Evolutionary conservation across 2,329 filamentous ascomycete species (phyloP).

Genomic region (Fusarium buharicum): DNA sequence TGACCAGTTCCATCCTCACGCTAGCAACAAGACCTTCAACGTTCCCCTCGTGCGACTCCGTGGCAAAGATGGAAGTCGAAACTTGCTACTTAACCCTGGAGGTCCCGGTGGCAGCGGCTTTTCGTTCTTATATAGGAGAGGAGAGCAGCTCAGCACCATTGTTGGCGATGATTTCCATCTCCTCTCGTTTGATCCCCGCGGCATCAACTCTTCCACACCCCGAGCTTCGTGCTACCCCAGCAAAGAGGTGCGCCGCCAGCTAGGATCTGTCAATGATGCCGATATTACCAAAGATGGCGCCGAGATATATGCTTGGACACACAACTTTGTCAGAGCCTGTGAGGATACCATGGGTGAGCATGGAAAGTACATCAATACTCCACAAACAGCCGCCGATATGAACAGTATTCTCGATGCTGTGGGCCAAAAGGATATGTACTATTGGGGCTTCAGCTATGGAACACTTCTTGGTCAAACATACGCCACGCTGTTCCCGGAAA

Average conservation of each 20-base stretch:
- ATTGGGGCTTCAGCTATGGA: conserved; percentile 58
- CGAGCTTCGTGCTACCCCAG: conserved; percentile 55
- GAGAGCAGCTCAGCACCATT: conserved; percentile 50
- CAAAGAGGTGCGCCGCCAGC: conserved; percentile 45
- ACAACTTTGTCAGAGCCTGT: conserved; percentile 55
- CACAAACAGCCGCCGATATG: conserved; percentile 63
- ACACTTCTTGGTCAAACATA: conserved; percentile 55
- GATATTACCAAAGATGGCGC: conserved; percentile 50
- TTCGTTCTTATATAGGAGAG: conserved; percentile 50
- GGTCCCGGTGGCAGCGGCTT: conserved; percentile 60
- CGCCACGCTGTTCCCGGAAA: conserved; percentile 52
- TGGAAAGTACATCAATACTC: conserved; percentile 59
- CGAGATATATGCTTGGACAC: conserved; percentile 55
- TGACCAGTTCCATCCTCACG: conserved; percentile 55
- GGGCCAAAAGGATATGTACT: conserved; percentile 49
- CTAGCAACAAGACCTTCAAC: conserved; percentile 53
- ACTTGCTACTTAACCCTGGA: conserved; percentile 59
- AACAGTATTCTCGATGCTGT: conserved; percentile 58
- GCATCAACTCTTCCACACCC: conserved; percentile 49
- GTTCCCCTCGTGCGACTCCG: conserved; percentile 59
- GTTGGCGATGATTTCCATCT: conserved; percentile 59
- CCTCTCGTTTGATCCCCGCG: conserved; percentile 60
- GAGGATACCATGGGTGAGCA: conserved; percentile 58
- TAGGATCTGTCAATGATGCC: conserved; percentile 38
- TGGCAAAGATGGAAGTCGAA: conserved; percentile 55